Percentiles rank a stretch among this genome's conserved stretches.
Evolutionary conservation across 805 yeast species (phyloP).

Genomic region (Metschnikowia amazonensis): DNA sequence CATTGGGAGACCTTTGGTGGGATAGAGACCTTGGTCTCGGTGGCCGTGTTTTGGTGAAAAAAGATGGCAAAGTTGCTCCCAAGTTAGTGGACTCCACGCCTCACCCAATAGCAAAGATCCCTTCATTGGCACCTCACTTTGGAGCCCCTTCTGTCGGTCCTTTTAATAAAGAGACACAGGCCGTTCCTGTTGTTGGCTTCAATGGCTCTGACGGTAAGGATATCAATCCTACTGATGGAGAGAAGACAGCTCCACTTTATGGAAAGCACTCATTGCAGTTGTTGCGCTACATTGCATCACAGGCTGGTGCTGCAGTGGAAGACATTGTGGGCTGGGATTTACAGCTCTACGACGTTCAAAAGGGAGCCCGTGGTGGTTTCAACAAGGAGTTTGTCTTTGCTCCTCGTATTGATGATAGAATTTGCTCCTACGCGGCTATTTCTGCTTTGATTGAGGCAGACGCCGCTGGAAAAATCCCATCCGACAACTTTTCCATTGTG

Average conservation of each 20-base stretch:
- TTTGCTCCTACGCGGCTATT: constrained; percentile 73
- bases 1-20: constrained; percentile 63
- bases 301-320: constrained; percentile 54
- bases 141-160: constrained; percentile 67
- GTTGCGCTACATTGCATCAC: constrained; percentile 63
- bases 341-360: constrained; percentile 78
- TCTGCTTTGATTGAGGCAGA: constrained; percentile 48
- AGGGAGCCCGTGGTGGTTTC: constrained; percentile 74
- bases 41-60: constrained; percentile 63
- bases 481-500: constrained; percentile 50
- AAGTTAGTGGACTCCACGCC: constrained; percentile 57
- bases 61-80: constrained; percentile 32
- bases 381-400: constrained; percentile 72
- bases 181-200: constrained; percentile 75
- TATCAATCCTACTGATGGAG: constrained; percentile 52
- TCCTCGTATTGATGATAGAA: constrained; percentile 82
- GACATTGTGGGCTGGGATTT: constrained; percentile 70
- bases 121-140: constrained; percentile 84
- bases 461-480: constrained; percentile 19
- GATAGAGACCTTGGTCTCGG: constrained; percentile 86
- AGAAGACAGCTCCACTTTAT: constrained; percentile 57
- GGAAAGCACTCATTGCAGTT: constrained; percentile 67
- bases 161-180: constrained; percentile 71
- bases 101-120: constrained; percentile 73
- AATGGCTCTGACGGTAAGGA: constrained; percentile 31